Evolutionary conservation across 2,329 filamentous ascomycete species (phyloP).

Genomic region (Trichophyton rubrum): DNA sequence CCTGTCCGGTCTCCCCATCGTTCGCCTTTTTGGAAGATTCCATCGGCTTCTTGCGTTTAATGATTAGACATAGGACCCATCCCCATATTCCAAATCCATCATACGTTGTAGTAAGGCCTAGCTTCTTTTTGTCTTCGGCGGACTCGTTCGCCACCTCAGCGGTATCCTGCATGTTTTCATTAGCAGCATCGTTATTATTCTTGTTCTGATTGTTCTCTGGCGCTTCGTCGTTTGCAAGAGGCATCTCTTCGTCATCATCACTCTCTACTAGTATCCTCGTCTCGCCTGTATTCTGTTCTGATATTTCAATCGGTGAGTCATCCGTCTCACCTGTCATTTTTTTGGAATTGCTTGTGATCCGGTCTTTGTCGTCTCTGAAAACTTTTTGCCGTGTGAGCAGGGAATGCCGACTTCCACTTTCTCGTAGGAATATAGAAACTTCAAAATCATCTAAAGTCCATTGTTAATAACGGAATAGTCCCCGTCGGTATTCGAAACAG

Average conservation of each 20-base stretch:
- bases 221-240: conserved; percentile 28
- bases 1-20: conserved; percentile 32
- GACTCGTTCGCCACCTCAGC: conserved; percentile 9
- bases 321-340: conserved; percentile 48
- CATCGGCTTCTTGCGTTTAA: conserved; percentile 51
- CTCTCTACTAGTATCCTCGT: conserved; percentile 45
- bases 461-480: conserved; percentile 3
- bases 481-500: not conserved
- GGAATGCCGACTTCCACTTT: conserved; percentile 72
- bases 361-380: conserved; percentile 47
- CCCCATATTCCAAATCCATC: conserved; percentile 95
- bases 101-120: conserved; percentile 73
- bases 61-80: conserved; percentile 77
- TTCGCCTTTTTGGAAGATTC: conserved; percentile 24
- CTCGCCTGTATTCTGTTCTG: conserved; percentile 27
- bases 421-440: conserved; percentile 83
- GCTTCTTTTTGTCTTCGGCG: conserved; percentile 68
- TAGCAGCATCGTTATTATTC: not conserved
- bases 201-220: conserved; percentile 5
- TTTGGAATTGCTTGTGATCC: conserved; percentile 49
- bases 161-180: conserved; percentile 30
- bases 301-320: conserved; percentile 42
- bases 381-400: conserved; percentile 75
- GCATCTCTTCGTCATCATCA: conserved; percentile 41
- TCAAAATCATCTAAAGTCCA: conserved; percentile 69